Conservation (phyloP, 257 asterid species). For the Oldenlandia corymbosa region DNA sequence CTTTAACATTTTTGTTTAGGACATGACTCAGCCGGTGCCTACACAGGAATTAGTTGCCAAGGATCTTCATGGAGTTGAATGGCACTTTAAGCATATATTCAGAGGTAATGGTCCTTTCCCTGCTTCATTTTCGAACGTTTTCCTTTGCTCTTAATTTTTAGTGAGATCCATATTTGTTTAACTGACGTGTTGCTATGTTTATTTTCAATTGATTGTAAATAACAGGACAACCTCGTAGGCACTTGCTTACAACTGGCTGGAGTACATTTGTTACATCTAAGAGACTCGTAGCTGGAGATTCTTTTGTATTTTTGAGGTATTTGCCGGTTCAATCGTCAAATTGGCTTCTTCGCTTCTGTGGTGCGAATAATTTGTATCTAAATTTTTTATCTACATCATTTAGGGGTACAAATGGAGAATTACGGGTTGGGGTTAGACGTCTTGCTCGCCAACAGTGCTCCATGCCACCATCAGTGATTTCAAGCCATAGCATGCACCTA, state of each 20-base stretch:
- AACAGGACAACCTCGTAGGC: slow-evolving; percentile 64
- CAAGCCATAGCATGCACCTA: slow-evolving; percentile 57
- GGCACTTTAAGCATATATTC: slow-evolving; percentile 59
- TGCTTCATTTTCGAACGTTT: neutral
- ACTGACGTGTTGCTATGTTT: neutral
- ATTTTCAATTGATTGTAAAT: neutral
- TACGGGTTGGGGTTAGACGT: slow-evolving; percentile 49
- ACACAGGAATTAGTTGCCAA: slow-evolving; percentile 50
- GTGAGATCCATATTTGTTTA: neutral
- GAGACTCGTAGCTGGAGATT: slow-evolving; percentile 52
- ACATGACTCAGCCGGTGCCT: slow-evolving; percentile 60
- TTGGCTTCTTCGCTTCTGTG: neutral
- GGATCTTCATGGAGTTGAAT: slow-evolving; percentile 51
- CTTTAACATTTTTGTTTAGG: slow-evolving; percentile 33
- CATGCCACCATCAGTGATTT: slow-evolving; percentile 50
- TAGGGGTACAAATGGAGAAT: slow-evolving; percentile 45
- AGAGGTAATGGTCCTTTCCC: slow-evolving; percentile 32
- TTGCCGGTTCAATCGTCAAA: neutral
- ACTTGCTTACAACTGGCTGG: slow-evolving; percentile 62
- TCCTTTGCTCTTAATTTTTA: neutral
- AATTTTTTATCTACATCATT: neutral
- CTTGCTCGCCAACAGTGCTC: slow-evolving; percentile 34
- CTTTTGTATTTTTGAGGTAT: slow-evolving; percentile 55
- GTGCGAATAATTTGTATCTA: neutral
- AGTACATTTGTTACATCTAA: slow-evolving; percentile 50